These are phyloP conservation scores for Stephanodiscus triporus DNA, from an alignment of 108 stramenopile species.

Conservation along the genomic window DNA sequence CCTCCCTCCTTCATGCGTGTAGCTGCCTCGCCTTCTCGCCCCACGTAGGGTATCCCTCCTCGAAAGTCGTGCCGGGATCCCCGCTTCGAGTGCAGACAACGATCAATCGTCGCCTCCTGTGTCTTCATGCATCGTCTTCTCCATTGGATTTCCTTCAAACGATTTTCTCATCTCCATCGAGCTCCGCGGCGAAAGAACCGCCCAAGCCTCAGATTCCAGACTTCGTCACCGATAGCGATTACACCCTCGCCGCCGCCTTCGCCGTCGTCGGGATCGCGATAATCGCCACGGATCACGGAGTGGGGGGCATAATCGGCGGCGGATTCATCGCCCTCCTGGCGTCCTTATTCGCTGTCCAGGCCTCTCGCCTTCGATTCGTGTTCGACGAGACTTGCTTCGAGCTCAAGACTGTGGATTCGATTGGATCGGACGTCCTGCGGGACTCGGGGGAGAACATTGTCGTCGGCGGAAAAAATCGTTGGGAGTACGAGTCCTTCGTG, in stretches of 20 bases:
- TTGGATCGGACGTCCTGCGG: neutral
- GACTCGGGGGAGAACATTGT: constrained; percentile 74
- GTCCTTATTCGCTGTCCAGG: constrained; percentile 67
- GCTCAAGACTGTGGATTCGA: constrained; percentile 34
- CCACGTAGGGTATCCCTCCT: neutral
- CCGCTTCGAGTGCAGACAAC: constrained; percentile 1
- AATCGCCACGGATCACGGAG: constrained; percentile 41
- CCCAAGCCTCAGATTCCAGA: constrained; percentile 43
- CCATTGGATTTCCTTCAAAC: constrained; percentile 18
- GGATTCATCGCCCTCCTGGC: constrained; percentile 58
- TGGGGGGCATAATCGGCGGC: constrained; percentile 44
- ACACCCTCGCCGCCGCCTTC: constrained; percentile 60
- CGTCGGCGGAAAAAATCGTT: constrained; percentile 76
- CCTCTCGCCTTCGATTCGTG: constrained; percentile 67
- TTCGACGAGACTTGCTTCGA: constrained; percentile 65
- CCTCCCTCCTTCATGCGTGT: neutral
- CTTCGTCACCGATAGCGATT: constrained; percentile 61
- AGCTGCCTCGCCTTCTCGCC: constrained; percentile 16
- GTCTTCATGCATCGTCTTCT: neutral
- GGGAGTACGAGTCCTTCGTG: constrained; percentile 69
- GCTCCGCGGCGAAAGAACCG: constrained; percentile 22
- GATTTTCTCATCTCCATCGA: neutral
- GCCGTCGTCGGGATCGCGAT: constrained; percentile 43
- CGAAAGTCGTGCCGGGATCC: constrained; percentile 1
- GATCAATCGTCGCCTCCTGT: neutral